These are phyloP conservation scores for Penicillium angulare DNA, from an alignment of 495 filamentous ascomycete species.

Conservation along the genomic window DNA sequence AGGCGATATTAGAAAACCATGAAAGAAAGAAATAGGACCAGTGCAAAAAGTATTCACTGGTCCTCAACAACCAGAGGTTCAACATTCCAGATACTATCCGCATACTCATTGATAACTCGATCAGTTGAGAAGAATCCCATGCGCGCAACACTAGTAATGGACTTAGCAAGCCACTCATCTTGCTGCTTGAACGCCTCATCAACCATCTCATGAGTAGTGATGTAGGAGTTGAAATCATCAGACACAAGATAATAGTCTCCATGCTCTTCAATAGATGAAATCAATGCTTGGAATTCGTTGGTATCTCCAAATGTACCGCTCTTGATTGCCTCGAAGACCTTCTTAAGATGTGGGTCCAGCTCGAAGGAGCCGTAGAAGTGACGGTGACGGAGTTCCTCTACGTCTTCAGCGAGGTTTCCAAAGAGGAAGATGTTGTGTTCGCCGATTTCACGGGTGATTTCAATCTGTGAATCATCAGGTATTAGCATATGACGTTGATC, in stretches of 20 bases:
- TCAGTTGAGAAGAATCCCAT: slow-evolving; percentile 99
- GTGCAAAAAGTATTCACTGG: slow-evolving; percentile 15
- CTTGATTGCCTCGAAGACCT: slow-evolving; percentile 83
- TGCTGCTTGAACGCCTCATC: slow-evolving; percentile 88
- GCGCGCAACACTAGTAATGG: slow-evolving; percentile 77
- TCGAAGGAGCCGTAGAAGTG: slow-evolving; percentile 80
- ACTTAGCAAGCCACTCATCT: slow-evolving; percentile 88
- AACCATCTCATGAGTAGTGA: slow-evolving; percentile 83
- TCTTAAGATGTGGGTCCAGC: slow-evolving; percentile 69
- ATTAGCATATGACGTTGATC: not conserved
- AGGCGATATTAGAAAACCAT: not conserved
- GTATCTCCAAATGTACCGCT: slow-evolving; percentile 74
- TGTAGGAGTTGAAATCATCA: slow-evolving; percentile 93
- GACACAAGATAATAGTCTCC: slow-evolving; percentile 97
- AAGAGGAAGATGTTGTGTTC: slow-evolving; percentile 98
- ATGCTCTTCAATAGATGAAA: slow-evolving; percentile 81
- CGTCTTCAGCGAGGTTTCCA: slow-evolving; percentile 92
- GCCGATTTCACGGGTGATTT: slow-evolving; percentile 96
- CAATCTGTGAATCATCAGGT: slow-evolving; percentile 58
- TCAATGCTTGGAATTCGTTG: slow-evolving; percentile 71
- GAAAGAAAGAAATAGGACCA: not conserved
- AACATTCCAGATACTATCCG: slow-evolving; percentile 93
- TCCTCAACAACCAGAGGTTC: slow-evolving; percentile 62
- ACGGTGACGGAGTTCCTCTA: slow-evolving; percentile 90
- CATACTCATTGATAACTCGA: slow-evolving; percentile 97